These are phyloP conservation scores for Copromyces sp. DNA, from an alignment of 495 filamentous ascomycete genomes.

Conservation along the genomic window DNA sequence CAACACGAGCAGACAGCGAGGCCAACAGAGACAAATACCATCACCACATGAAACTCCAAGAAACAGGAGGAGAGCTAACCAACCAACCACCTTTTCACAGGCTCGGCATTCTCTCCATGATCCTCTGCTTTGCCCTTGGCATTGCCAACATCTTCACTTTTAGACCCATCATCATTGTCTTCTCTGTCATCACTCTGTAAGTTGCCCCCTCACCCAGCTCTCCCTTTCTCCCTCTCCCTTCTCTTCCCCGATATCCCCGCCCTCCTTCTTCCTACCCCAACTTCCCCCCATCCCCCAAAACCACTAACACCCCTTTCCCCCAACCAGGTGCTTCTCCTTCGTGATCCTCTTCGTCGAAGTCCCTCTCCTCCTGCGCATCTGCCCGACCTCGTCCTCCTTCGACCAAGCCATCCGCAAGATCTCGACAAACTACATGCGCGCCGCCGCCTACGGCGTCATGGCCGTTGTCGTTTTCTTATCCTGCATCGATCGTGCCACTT, in stretches of 20 bases:
- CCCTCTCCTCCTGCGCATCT: constrained; percentile 92
- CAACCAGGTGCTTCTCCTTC: constrained; percentile 58
- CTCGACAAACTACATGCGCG: constrained; percentile 94
- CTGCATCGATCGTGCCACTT: constrained; percentile 48
- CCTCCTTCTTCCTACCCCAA: not conserved
- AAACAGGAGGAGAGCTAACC: constrained; percentile 8
- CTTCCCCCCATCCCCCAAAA: not conserved
- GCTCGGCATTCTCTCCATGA: constrained; percentile 88
- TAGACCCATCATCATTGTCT: constrained; percentile 58
- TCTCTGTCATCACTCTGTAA: constrained; percentile 79
- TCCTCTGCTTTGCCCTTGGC: constrained; percentile 90
- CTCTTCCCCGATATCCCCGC: constrained; percentile 50
- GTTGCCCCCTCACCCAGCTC: constrained; percentile 17
- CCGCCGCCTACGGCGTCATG: constrained; percentile 77
- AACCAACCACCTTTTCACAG: constrained; percentile 39
- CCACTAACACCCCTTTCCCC: constrained; percentile 4
- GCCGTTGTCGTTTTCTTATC: constrained; percentile 76
- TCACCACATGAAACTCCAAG: not conserved
- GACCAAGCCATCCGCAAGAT: constrained; percentile 85
- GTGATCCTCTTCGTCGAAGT: constrained; percentile 95
- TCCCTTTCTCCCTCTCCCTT: constrained; percentile 44
- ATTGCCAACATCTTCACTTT: constrained; percentile 80
- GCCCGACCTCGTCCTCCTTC: constrained; percentile 84
- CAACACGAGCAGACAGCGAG: not conserved
- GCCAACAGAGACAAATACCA: not conserved